Percentiles rank a stretch among this genome's conserved stretches.
Evolutionary conservation across 371 early-diverging fungal genomes (phyloP).

Genomic region (Mucor racemosus): DNA sequence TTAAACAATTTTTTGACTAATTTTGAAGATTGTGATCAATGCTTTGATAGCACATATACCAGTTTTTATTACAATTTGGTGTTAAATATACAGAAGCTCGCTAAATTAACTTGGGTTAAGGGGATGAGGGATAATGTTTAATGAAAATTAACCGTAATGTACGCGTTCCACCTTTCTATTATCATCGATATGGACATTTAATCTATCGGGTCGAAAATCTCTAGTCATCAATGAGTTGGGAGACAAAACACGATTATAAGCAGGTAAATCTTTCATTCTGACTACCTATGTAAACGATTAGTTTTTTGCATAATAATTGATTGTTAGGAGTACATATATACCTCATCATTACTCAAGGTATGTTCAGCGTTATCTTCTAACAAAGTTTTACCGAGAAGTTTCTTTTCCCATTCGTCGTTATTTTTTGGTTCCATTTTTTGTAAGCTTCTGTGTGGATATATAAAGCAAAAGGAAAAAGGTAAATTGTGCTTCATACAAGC

Average conservation of each 20-base stretch:
- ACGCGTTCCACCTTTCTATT: slow-evolving; percentile 25
- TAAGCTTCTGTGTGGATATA: neutral
- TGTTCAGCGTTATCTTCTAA: slow-evolving; percentile 5
- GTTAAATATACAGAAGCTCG: too few species aligned
- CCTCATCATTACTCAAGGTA: neutral
- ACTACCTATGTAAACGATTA: neutral
- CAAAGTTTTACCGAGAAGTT: slow-evolving; percentile 10
- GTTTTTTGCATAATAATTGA: neutral
- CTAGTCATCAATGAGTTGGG: slow-evolving; percentile 32
- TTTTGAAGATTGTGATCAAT: too few species aligned
- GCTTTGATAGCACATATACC: too few species aligned
- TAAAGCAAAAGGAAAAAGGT: neutral
- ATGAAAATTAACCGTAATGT: too few species aligned
- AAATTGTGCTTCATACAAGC: neutral
- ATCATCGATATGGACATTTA: slow-evolving; percentile 44
- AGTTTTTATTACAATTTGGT: too few species aligned
- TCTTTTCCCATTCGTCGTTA: slow-evolving; percentile 9
- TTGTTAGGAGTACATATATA: neutral
- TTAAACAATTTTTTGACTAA: too few species aligned
- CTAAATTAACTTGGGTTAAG: too few species aligned
- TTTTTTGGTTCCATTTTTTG: neutral
- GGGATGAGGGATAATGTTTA: too few species aligned
- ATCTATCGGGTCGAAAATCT: slow-evolving; percentile 41
- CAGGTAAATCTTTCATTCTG: slow-evolving; percentile 37
- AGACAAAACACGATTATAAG: slow-evolving; percentile 30